Evolutionary conservation across 345 rosid genomes (phyloP).

Genomic region (Isatis tinctoria): DNA sequence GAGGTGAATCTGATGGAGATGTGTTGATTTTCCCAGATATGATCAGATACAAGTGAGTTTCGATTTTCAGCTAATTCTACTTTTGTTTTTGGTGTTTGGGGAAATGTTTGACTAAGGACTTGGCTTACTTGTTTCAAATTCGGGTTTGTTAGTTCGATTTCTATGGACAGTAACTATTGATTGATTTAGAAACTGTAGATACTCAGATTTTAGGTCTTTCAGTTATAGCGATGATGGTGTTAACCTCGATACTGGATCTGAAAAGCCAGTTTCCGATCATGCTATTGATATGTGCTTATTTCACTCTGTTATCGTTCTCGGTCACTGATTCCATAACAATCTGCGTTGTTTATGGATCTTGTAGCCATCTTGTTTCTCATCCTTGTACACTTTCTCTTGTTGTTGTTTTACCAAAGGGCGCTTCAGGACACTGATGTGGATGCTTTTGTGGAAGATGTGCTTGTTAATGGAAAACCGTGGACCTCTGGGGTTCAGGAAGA

Average conservation of each 20-base stretch:
- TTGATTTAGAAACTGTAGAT: background rate
- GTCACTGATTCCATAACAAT: background rate
- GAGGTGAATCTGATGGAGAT: slow-evolving; percentile 74
- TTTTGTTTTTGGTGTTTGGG: background rate
- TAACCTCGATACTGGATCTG: background rate
- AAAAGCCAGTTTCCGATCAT: background rate
- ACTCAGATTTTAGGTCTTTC: background rate
- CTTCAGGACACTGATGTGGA: slow-evolving; percentile 61
- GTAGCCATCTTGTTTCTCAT: background rate
- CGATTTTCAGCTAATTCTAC: background rate
- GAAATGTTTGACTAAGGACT: background rate
- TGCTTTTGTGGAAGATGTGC: slow-evolving; percentile 80
- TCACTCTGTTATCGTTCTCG: background rate
- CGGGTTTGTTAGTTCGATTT: background rate
- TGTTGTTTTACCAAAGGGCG: slow-evolving; percentile 42
- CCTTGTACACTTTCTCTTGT: background rate
- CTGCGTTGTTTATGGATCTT: background rate
- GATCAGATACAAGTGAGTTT: slow-evolving; percentile 81
- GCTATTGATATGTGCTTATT: background rate
- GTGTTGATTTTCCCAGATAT: slow-evolving; percentile 89
- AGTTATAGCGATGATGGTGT: background rate
- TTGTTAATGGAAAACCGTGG: slow-evolving; percentile 81
- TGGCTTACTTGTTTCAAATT: background rate
- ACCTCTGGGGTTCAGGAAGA: slow-evolving; percentile 52
- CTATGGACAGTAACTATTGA: background rate